These are phyloP conservation scores for Davidsoniella australis DNA, from an alignment of 2,329 filamentous ascomycete genomes.

Conservation along the genomic window DNA sequence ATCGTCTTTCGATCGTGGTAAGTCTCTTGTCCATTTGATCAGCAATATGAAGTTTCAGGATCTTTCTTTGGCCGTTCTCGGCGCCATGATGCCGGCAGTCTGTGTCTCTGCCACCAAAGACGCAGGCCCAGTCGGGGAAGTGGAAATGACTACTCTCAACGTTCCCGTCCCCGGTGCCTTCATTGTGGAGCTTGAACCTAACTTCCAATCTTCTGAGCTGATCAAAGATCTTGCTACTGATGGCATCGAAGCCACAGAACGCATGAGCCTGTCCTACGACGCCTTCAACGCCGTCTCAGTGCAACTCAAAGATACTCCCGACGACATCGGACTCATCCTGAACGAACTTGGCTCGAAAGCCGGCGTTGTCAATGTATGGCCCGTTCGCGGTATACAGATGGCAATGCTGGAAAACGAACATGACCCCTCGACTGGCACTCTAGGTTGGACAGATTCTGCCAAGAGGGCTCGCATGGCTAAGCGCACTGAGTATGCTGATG, in stretches of 20 bases:
- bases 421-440: too few species aligned
- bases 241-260: slow-evolving; percentile 13
- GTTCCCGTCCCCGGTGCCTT: slow-evolving; percentile 15
- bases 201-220: slow-evolving; percentile 13
- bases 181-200: slow-evolving; percentile 16
- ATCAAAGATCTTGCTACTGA: slow-evolving; percentile 14
- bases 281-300: slow-evolving; percentile 18
- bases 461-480: not conserved
- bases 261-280: slow-evolving; percentile 15
- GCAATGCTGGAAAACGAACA: slow-evolving; percentile 5
- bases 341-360: not conserved
- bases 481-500: slow-evolving; percentile 15
- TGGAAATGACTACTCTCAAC: too few species aligned
- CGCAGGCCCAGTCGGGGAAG: too few species aligned
- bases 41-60: too few species aligned
- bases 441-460: too few species aligned
- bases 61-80: too few species aligned
- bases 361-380: slow-evolving; percentile 19
- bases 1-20: too few species aligned
- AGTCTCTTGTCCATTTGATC: too few species aligned
- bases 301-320: slow-evolving; percentile 15
- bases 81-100: too few species aligned
- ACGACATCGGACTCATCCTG: slow-evolving; percentile 16
- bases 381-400: slow-evolving; percentile 16
- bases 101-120: too few species aligned